Evolutionary conservation across 805 yeast genomes (phyloP), one percentile per base, ranked within the genome.

Genomic region (Suhomyces vadensis): DNA sequence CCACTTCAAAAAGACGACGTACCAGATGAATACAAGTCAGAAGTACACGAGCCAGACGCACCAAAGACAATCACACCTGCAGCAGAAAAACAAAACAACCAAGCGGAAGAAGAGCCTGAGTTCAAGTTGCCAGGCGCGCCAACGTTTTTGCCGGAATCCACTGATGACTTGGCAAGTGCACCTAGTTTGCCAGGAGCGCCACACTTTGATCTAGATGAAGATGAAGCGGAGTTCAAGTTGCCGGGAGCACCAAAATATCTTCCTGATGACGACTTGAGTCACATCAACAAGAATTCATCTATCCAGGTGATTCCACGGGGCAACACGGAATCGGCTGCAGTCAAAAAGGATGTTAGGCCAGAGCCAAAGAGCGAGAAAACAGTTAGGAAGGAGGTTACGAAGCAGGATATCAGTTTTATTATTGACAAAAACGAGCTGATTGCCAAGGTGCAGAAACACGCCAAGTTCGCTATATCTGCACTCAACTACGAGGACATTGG

Each of bases 401-500:
- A 65, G 46, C 72, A 65, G 8, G 73, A 77, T 36, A 67, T 85
- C 11, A 55, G 64, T n/a, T 56, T 67, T 13, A 77, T 85, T 44
- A 61, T 85, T 56, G 74, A 77, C 45, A 69, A 72, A 11, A 77
- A 82, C 17, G 86, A 79, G 42, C 67, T 73, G 37, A 80, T 85
- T 16, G 57, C 79, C 7, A 70, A 75, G 52, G 79, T 83, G 1
- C 92, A 85, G 55, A 84, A 81, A 53, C 77, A 74, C 47, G 86
- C 91, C 24, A 84, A 80, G 57, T 86, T 82, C 59, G 92, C 90
- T 1, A 80, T 85, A 5, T 82, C 89, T 44, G 94, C 95, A 0
- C 69, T 86, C 57, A 85, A 85, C 57, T 86, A 85, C 58, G 92
- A 86, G 49, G 95, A 86, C 54, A 64, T 78, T 26, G 73, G 60